These are phyloP conservation scores for Fusarium sp. DNA, from an alignment of 2,329 filamentous ascomycete species.

Conservation along the genomic window DNA sequence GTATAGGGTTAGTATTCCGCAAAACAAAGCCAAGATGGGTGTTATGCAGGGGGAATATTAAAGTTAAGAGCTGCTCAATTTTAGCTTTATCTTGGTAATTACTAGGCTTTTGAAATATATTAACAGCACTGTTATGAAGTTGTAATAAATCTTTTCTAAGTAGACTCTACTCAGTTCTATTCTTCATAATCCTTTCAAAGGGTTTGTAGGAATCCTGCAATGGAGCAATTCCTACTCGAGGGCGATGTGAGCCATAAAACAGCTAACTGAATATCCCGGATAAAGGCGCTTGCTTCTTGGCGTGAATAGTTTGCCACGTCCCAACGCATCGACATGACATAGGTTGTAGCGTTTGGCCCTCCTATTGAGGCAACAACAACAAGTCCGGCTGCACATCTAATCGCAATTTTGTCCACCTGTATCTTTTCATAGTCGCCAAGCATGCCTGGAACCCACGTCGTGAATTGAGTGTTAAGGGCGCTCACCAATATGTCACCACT, in stretches of 20 bases:
- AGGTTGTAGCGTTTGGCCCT: background rate
- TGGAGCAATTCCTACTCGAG: background rate
- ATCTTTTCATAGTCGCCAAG: background rate
- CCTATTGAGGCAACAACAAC: background rate
- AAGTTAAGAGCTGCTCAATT: too few relatives aligned
- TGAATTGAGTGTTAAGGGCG: background rate
- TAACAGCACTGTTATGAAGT: too few relatives aligned
- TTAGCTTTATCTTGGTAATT: too few relatives aligned
- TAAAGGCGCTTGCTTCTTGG: background rate
- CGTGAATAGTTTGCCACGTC: background rate
- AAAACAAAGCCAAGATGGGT: too few relatives aligned
- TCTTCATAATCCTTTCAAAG: too few relatives aligned
- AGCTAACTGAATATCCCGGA: background rate
- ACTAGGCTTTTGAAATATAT: too few relatives aligned
- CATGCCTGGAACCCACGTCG: background rate
- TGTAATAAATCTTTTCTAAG: too few relatives aligned
- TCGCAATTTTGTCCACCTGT: background rate
- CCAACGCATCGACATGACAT: background rate
- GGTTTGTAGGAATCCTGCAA: background rate
- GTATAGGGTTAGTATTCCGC: too few relatives aligned
- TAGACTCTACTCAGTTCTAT: too few relatives aligned
- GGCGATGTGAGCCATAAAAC: background rate
- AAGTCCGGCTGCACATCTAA: background rate
- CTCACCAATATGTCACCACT: background rate
- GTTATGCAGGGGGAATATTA: too few relatives aligned